Base-by-base conservation (phyloP, 2,329 filamentous ascomycete genomes). In the Xylaria sp. region DNA sequence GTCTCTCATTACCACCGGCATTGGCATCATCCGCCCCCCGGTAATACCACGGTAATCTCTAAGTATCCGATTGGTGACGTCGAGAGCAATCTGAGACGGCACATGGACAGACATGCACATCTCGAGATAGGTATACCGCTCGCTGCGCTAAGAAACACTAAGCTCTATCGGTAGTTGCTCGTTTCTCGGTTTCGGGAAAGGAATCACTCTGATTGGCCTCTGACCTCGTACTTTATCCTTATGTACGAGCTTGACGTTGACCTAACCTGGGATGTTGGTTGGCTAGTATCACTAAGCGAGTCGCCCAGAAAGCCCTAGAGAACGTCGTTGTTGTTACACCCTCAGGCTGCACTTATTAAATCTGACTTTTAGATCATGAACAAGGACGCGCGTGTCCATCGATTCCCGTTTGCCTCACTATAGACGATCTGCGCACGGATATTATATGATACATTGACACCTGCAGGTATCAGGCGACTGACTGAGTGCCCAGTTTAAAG, bases 41-140 rank as follows among this genome's bases (percentile, higher is more conserved):
- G 45, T 60, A 55, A n/a, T 50, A 50, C 45, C 12, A 17, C 30
- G 30, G 47, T 51, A 51, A 42, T 34, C 11, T 17, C 30, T 36
- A 48, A 59, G 34, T 30, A 39, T 39, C 14, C 45, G 53, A 62
- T 62, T 62, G 64, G 64, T 21, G 64, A 45, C 24, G 19, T 42
- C 19, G 51, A 61, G 42, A 39, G 50, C n/a, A 27, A 12, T 12
- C 14, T 58, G 54, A 24, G 45, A 50, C 42, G 14, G 9, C 17
- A 12, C 24, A 27, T 27, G 24, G 24, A 27, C 4, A 27, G 24
- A 27, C 24, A 39, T 30, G 14, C 17, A 27, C 61, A 21, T 53
- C 19, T 34, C 32, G 61, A 24, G 50, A 53, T 57, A 24, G 50
- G 47, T 57, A 14, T 53, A 48, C 58, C 51, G 51, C 19, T 50